Percentiles rank a stretch among this genome's conserved stretches.
phyloP scores from a whole-genome alignment of 2,329 filamentous ascomycete species.

The Claviceps pusilla region DNA sequence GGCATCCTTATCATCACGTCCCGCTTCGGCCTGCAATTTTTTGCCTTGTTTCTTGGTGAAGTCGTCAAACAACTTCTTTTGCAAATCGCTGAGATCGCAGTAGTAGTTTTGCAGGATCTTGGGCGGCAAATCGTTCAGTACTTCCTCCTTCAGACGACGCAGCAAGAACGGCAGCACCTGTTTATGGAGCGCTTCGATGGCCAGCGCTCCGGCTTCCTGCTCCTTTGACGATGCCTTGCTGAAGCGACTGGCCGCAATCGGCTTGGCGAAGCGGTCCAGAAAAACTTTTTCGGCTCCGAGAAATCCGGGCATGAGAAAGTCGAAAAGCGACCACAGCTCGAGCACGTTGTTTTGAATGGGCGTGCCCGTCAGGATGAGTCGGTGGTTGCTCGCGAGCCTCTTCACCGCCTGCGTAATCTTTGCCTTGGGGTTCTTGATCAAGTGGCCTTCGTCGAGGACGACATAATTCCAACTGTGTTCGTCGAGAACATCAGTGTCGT shows the following conservation, averaged over 20 bases:
- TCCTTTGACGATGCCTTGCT: slow-evolving; percentile 97
- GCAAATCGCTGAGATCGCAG: slow-evolving; percentile 88
- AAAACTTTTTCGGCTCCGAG: slow-evolving; percentile 92
- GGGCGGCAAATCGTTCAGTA: slow-evolving; percentile 85
- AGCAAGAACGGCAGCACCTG: slow-evolving; percentile 94
- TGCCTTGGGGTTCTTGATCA: slow-evolving; percentile 97
- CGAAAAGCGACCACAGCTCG: slow-evolving; percentile 93
- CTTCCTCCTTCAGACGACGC: slow-evolving; percentile 91
- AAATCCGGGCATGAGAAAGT: slow-evolving; percentile 98
- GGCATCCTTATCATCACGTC: slow-evolving; percentile 73
- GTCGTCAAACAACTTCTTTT: slow-evolving; percentile 90
- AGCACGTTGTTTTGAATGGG: slow-evolving; percentile 97
- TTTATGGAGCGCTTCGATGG: slow-evolving; percentile 96
- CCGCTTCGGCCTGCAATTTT: slow-evolving; percentile 69
- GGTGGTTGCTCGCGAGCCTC: slow-evolving; percentile 75
- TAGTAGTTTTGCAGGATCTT: slow-evolving; percentile 99
- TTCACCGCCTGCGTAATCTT: slow-evolving; percentile 94
- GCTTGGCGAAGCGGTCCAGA: slow-evolving; percentile 84
- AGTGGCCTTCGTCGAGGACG: slow-evolving; percentile 88
- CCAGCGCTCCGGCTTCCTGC: slow-evolving; percentile 88
- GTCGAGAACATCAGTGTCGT: slow-evolving; percentile 74
- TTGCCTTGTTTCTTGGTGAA: slow-evolving; percentile 90
- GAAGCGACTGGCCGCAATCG: slow-evolving; percentile 84
- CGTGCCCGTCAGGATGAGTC: slow-evolving; percentile 88
- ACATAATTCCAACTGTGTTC: slow-evolving; percentile 93